Conservation (phyloP, 2,329 filamentous ascomycete genomes). For the Ascocoryne sarcoides region DNA sequence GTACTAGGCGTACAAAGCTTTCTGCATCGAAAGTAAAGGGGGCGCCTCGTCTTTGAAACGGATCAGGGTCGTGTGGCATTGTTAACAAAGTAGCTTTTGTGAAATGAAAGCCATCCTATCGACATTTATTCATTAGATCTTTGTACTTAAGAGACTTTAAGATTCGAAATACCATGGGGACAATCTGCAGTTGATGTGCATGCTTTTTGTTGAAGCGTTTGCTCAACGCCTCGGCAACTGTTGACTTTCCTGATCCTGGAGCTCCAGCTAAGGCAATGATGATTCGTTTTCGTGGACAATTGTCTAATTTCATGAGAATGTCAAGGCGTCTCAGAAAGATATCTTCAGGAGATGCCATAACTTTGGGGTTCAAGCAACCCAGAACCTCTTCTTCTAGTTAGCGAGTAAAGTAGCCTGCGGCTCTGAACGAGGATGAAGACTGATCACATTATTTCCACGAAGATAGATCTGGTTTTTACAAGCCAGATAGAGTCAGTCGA, state of each 20-base stretch:
- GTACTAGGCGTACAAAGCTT: conserved; percentile 19
- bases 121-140: not conserved
- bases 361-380: not conserved
- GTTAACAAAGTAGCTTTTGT: conserved; percentile 8
- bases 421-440: too few species aligned
- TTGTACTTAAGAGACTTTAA: too few species aligned
- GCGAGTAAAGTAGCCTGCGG: too few species aligned
- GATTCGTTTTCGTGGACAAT: not conserved
- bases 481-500: too few species aligned
- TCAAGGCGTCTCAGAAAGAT: not conserved
- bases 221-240: conserved; percentile 21
- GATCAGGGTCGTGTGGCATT: not conserved
- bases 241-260: conserved; percentile 27
- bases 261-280: conserved; percentile 25
- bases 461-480: too few species aligned
- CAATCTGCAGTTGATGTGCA: conserved; percentile 15
- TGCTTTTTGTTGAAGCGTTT: conserved; percentile 10
- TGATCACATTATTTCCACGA: too few species aligned
- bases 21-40: conserved; percentile 28
- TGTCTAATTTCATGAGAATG: not conserved
- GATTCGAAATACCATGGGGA: conserved; percentile 26
- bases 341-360: conserved; percentile 7
- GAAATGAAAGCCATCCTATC: conserved; percentile 28
- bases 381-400: too few species aligned
- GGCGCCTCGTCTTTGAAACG: conserved; percentile 21